Percentiles rank a stretch among this genome's conserved stretches.
phyloP scores from a whole-genome alignment of 495 filamentous ascomycete genomes.

The Neurospora hispaniola region DNA sequence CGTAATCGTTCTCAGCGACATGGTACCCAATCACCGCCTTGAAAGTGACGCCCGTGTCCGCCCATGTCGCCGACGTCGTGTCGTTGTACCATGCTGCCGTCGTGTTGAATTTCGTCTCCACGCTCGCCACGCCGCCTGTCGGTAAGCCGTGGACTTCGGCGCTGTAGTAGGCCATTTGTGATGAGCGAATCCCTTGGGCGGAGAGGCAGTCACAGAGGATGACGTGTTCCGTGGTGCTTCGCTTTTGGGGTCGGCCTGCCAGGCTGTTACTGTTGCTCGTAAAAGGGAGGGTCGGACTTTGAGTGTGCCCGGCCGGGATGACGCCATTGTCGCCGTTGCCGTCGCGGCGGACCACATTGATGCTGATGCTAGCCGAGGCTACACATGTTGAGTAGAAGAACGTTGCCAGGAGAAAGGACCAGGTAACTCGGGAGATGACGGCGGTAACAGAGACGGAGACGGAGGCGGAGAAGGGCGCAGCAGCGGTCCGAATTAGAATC shows the following conservation, averaged over 20 bases:
- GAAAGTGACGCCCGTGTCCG: conserved; percentile 8
- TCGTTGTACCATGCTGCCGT: background rate
- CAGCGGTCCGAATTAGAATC: background rate
- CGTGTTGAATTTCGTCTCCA: background rate
- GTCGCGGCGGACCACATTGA: background rate
- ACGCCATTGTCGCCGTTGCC: background rate
- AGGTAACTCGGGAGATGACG: background rate
- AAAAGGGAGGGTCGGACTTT: background rate
- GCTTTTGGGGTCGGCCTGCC: background rate
- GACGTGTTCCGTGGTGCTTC: background rate
- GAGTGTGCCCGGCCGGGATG: background rate
- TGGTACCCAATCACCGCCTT: conserved; percentile 19
- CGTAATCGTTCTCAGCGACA: conserved; percentile 22
- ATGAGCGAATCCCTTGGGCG: background rate
- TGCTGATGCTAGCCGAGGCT: background rate
- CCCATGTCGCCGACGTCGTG: background rate
- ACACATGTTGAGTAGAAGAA: background rate
- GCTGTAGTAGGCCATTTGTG: background rate
- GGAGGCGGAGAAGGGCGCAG: background rate
- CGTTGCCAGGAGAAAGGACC: background rate
- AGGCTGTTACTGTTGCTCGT: background rate
- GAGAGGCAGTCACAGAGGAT: background rate
- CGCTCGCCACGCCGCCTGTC: background rate
- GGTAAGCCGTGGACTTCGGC: background rate
- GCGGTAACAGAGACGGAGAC: background rate